Conservation (phyloP, 2,329 filamentous ascomycete species). For the Colletotrichum eremochloae region DNA sequence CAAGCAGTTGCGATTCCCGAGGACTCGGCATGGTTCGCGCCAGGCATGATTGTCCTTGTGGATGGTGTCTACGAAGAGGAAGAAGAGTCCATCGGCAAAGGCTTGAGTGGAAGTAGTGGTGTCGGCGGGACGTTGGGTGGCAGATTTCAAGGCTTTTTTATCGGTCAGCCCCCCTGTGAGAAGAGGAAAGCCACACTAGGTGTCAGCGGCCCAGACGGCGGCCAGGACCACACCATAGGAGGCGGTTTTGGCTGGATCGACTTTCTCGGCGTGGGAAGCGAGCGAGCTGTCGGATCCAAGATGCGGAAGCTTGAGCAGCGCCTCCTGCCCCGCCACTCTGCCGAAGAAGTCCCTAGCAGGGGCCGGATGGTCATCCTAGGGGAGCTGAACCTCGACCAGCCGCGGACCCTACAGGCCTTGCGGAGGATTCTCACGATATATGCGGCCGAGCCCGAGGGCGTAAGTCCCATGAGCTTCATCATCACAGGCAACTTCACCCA, state of each 20-base stretch:
- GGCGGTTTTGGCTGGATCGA: conserved; percentile 97
- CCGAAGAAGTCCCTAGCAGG: conserved; percentile 55
- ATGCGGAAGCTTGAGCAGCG: conserved; percentile 86
- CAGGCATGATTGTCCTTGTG: conserved; percentile 95
- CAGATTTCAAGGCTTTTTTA: conserved; percentile 88
- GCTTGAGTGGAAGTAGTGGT: conserved; percentile 81
- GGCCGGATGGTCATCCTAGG: conserved; percentile 81
- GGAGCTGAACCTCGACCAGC: conserved; percentile 88
- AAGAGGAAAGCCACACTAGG: conserved; percentile 84
- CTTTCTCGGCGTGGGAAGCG: conserved; percentile 91
- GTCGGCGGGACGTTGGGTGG: conserved; percentile 94
- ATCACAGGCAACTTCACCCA: conserved; percentile 87
- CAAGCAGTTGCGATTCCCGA: conserved; percentile 86
- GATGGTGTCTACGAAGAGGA: conserved; percentile 98
- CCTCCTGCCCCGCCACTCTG: conserved; percentile 64
- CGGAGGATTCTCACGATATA: conserved; percentile 84
- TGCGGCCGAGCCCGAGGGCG: conserved; percentile 71
- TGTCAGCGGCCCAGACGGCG: conserved; percentile 71
- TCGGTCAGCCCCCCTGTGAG: conserved; percentile 93
- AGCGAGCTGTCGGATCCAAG: conserved; percentile 82
- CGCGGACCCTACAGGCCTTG: conserved; percentile 83
- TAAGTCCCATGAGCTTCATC: conserved; percentile 83
- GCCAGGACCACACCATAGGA: conserved; percentile 72
- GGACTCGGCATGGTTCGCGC: conserved; percentile 90
- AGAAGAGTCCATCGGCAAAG: conserved; percentile 76